Conservation (phyloP, 78 protist species). For the Dictyostelium firmibasis region DNA sequence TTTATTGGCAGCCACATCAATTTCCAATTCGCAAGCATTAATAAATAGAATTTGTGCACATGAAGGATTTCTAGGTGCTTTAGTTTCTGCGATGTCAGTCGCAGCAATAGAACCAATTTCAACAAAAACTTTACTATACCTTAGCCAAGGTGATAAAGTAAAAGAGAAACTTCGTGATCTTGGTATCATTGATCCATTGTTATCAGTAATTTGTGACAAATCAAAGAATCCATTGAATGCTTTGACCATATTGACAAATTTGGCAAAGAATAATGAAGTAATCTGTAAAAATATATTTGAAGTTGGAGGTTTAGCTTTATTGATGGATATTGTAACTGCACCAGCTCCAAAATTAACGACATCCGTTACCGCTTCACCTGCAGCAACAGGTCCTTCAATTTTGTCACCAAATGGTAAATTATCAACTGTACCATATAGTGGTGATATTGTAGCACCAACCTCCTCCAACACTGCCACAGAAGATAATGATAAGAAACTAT, state of each 20-base stretch:
- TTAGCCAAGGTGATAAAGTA: background rate
- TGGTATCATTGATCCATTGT: constrained; percentile 63
- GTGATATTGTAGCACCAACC: background rate
- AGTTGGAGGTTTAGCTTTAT: constrained; percentile 59
- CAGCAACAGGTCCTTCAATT: background rate
- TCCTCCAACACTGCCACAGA: background rate
- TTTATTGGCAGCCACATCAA: background rate
- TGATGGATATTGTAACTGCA: constrained; percentile 49
- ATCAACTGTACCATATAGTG: constrained; percentile 21
- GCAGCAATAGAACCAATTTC: background rate
- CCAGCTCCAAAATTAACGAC: constrained; percentile 31
- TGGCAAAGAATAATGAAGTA: constrained; percentile 38
- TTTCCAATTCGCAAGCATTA: background rate
- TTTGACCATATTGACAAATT: constrained; percentile 10
- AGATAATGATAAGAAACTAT: background rate
- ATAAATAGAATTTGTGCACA: background rate
- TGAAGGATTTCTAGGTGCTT: background rate
- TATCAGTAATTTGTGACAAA: constrained; percentile 49
- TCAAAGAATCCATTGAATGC: constrained; percentile 16
- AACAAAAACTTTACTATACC: background rate
- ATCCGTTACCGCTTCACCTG: background rate
- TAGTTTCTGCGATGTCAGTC: background rate
- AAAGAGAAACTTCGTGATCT: constrained; percentile 25
- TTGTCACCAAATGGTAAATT: background rate
- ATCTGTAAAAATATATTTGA: constrained; percentile 54